Evolutionary conservation across 768 basidiomycete genomes (phyloP).

Genomic region (Lactifluus subvellereus): DNA sequence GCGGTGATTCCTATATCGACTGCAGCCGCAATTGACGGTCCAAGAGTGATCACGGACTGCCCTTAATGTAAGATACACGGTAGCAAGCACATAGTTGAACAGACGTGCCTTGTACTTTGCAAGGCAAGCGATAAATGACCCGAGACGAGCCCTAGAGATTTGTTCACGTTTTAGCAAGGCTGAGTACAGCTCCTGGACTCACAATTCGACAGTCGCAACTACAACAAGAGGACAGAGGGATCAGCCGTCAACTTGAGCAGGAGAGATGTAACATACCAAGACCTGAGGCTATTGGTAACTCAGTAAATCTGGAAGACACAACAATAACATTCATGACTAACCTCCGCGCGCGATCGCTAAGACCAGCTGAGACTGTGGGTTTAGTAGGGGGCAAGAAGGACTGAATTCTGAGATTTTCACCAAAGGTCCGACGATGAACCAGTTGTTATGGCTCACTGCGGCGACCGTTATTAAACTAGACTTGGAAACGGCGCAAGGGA

Average conservation of each 20-base stretch:
- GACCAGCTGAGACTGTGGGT: not conserved
- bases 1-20: slow-evolving; percentile 22
- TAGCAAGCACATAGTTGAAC: too few relatives aligned
- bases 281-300: slow-evolving; percentile 12
- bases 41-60: slow-evolving; percentile 24
- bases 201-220: slow-evolving; percentile 20
- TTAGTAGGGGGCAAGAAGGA: not conserved
- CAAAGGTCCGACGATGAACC: slow-evolving; percentile 16
- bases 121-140: slow-evolving; percentile 7
- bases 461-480: not conserved
- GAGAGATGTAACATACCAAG: slow-evolving; percentile 11
- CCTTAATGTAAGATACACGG: not conserved
- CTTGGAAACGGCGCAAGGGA: not conserved
- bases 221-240: not conserved
- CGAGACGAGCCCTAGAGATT: slow-evolving; percentile 5
- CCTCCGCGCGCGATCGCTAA: slow-evolving; percentile 14
- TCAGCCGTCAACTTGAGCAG: not conserved
- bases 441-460: slow-evolving; percentile 23
- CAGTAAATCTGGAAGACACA: not conserved
- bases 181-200: not conserved
- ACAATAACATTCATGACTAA: not conserved
- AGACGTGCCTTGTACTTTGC: slow-evolving; percentile 3
- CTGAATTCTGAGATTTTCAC: not conserved
- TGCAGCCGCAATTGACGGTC: slow-evolving; percentile 17
- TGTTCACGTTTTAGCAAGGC: not conserved